These are phyloP conservation scores for Stagonosporopsis rhizophila DNA, from an alignment of 2,329 filamentous ascomycete genomes.

Conservation along the genomic window DNA sequence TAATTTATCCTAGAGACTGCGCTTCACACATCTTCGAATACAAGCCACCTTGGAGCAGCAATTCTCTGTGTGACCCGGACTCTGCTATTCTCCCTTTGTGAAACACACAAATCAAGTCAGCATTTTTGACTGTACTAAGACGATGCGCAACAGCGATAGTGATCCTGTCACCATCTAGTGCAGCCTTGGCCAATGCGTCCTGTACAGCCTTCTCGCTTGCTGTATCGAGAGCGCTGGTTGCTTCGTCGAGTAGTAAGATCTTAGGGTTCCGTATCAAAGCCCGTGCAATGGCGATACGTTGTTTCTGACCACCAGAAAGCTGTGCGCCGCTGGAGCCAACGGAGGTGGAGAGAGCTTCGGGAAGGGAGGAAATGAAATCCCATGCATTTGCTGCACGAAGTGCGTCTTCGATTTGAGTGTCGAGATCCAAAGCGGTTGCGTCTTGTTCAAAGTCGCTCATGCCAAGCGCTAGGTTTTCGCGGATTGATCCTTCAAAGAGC, in stretches of 20 bases:
- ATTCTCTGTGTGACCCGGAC: constrained; percentile 18
- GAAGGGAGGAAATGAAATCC: constrained; percentile 40
- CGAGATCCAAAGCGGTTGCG: too few species aligned
- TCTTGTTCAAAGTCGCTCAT: too few species aligned
- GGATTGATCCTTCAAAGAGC: constrained; percentile 55
- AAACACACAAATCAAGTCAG: constrained; percentile 53
- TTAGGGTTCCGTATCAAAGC: constrained; percentile 69
- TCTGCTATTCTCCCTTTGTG: constrained; percentile 49
- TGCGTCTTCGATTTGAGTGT: too few species aligned
- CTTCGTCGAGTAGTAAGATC: constrained; percentile 66
- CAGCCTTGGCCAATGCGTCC: constrained; percentile 67
- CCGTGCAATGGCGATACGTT: constrained; percentile 76
- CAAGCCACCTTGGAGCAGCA: neutral
- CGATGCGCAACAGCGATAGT: constrained; percentile 54
- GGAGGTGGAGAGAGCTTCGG: constrained; percentile 37
- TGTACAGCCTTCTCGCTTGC: constrained; percentile 73
- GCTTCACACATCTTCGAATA: too few species aligned
- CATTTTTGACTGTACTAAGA: constrained; percentile 48
- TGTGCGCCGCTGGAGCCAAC: constrained; percentile 57
- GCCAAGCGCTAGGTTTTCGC: constrained; percentile 56
- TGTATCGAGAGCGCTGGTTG: constrained; percentile 67
- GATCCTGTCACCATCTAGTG: constrained; percentile 50
- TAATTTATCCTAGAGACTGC: too few species aligned
- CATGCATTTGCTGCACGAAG: constrained; percentile 46
- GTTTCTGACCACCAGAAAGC: constrained; percentile 78